phyloP scores from a whole-genome alignment of 768 basidiomycete species.

The Auricularia sp. region DNA sequence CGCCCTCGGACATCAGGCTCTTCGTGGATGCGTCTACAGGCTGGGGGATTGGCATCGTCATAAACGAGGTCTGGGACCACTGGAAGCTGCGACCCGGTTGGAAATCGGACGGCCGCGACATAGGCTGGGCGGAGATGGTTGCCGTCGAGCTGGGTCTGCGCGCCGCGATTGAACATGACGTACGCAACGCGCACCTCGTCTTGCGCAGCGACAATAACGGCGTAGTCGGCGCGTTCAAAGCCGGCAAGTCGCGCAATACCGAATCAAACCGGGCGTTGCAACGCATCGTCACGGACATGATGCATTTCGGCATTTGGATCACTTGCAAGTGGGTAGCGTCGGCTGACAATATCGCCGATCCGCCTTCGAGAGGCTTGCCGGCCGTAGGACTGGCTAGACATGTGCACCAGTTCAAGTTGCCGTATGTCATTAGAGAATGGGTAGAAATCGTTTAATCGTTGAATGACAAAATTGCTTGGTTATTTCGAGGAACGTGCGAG shows the following conservation, averaged over 20 bases:
- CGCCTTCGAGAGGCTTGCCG: conserved; percentile 18
- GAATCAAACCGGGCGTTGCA: conserved; percentile 15
- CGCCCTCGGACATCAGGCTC: conserved; percentile 16
- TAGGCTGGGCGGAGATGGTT: conserved; percentile 37
- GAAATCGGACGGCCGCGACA: conserved; percentile 20
- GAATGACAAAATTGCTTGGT: neutral
- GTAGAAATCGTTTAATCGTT: neutral
- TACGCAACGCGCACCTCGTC: conserved; percentile 14
- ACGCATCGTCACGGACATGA: conserved; percentile 17
- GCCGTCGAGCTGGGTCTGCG: conserved; percentile 33
- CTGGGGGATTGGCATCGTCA: conserved; percentile 33
- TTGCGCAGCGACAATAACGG: conserved; percentile 34
- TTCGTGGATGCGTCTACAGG: conserved; percentile 33
- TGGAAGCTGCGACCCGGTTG: conserved; percentile 28
- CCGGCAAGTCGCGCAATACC: conserved; percentile 14
- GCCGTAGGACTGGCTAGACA: neutral
- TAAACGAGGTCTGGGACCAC: conserved; percentile 26
- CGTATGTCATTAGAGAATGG: neutral
- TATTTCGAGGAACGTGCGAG: too few relatives aligned
- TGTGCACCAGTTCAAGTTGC: neutral
- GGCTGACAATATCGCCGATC: conserved; percentile 25
- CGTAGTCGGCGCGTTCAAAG: conserved; percentile 26
- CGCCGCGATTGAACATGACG: conserved; percentile 18
- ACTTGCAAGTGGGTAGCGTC: conserved; percentile 21
- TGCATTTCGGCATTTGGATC: conserved; percentile 16